Conservation (phyloP, 768 basidiomycete species). For the Mycena filopes region DNA sequence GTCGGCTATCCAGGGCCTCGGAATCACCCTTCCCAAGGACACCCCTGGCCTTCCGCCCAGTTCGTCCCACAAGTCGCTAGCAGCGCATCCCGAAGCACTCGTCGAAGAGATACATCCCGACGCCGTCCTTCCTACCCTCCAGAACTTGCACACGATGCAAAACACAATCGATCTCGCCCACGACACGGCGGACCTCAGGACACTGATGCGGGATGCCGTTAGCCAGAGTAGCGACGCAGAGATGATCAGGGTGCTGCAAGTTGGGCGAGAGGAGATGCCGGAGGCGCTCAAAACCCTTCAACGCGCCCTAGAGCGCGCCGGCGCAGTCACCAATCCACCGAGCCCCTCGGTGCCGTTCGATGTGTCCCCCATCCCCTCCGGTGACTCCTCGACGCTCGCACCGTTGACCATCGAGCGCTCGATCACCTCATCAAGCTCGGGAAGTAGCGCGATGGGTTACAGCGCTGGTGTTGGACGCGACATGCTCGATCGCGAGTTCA, state of each 20-base stretch:
- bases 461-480: conserved; percentile 41
- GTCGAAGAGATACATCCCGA: conserved; percentile 14
- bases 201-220: conserved; percentile 53
- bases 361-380: not conserved
- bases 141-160: conserved; percentile 38
- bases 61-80: conserved; percentile 32
- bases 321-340: conserved; percentile 24
- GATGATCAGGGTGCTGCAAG: conserved; percentile 56
- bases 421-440: conserved; percentile 32
- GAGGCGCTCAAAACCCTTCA: conserved; percentile 69
- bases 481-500: conserved; percentile 74
- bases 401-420: conserved; percentile 33
- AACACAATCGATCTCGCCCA: conserved; percentile 50
- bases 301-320: conserved; percentile 51
- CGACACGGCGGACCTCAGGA: conserved; percentile 40
- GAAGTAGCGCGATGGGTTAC: conserved; percentile 23
- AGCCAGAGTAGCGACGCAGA: conserved; percentile 52
- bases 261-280: conserved; percentile 58
- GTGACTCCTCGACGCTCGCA: conserved; percentile 7
- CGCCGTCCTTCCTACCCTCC: conserved; percentile 32
- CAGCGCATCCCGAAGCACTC: conserved; percentile 11
- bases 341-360: conserved; percentile 23
- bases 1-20: conserved; percentile 27
- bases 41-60: conserved; percentile 32
- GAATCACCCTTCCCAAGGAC: conserved; percentile 22